A percentile compares a stretch with the other conserved stretches of the same genome.
Evolutionary conservation across 2,329 filamentous ascomycete species (phyloP).

Genomic region (Aureobasidium leucospermi): DNA sequence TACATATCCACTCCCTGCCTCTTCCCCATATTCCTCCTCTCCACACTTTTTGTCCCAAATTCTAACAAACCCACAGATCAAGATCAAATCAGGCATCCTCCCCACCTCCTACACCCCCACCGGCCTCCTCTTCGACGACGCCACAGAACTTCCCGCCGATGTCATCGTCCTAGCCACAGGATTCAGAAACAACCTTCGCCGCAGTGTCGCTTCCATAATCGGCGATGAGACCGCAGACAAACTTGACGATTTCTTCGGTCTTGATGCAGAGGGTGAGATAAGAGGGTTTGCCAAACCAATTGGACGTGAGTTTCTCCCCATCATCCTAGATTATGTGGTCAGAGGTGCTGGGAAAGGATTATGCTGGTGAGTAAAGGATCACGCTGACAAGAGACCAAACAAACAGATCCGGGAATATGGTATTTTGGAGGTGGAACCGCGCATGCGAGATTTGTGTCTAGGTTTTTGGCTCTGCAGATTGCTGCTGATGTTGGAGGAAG

Average conservation of each 20-base stretch:
- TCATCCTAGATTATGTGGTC: slow-evolving; percentile 13
- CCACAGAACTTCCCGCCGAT: slow-evolving; percentile 36
- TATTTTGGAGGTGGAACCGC: slow-evolving; percentile 39
- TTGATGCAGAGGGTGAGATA: slow-evolving; percentile 42
- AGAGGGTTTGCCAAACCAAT: slow-evolving; percentile 35
- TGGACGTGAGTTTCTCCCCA: slow-evolving; percentile 26
- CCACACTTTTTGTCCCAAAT: background rate
- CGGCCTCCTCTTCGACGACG: slow-evolving; percentile 39
- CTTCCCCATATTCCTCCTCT: too few relatives aligned
- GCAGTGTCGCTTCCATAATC: slow-evolving; percentile 32
- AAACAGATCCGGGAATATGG: slow-evolving; percentile 33
- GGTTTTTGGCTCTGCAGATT: slow-evolving; percentile 41
- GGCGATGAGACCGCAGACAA: slow-evolving; percentile 34
- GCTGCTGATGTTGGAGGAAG: slow-evolving; percentile 27
- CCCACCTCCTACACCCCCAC: slow-evolving; percentile 27
- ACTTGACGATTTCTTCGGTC: slow-evolving; percentile 39
- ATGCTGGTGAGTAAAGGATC: too few relatives aligned
- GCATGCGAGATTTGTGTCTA: slow-evolving; percentile 41
- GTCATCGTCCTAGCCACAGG: slow-evolving; percentile 42
- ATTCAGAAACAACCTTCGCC: slow-evolving; percentile 37
- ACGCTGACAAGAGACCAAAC: background rate
- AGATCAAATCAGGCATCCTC: slow-evolving; percentile 2
- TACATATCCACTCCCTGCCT: background rate
- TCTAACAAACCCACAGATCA: slow-evolving; percentile 19
- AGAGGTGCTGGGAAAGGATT: background rate